Base-by-base conservation (phyloP, 257 asterid species). In the Plantago major region DNA sequence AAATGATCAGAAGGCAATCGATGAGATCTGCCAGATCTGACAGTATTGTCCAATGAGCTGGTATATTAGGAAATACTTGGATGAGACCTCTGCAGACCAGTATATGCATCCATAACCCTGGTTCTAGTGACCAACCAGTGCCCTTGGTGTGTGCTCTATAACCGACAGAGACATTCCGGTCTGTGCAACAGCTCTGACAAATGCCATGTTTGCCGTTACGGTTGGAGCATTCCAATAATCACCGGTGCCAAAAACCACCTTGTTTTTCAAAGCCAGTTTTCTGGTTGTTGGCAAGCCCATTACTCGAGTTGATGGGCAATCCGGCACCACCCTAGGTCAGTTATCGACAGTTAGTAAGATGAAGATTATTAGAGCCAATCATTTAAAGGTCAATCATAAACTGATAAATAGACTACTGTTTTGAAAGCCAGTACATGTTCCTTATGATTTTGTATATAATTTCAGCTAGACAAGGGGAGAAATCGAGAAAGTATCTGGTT, bases 221-320 rank as follows among this genome's bases (percentile, higher is more conserved):
- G 97, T 92, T 52, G 87, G 95, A 63, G 95, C 95, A 66, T 65
- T 72, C 89, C 90, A 86, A 67, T 71, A 70, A 63, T 92, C 99
- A 45, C 99, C 99, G 9, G 96, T 92, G 53, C 99, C 99, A 73
- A 92, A 89, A 45, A 80, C 90, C 73, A 89, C 84, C 68, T 92
- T 92, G 85, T 89, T 89, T 74, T 92, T 92, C 62, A 78, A 49
- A 66, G 90, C 90, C 78, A 92, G 79, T 73, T 89, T 92, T 75
- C 99, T 81, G 61, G 97, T 86, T 43, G 90, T 81, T 7, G 87
- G 95, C 64, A 92, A 91, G 84, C 81, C 72, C 76, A 71, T 72
- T 74, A 89, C 51, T 49, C 99, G 86, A 43, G 74, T 76, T 62
- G 99, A 89, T 0, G 97, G 97, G 46, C 84, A 64, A 75, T 92